Base-by-base conservation (phyloP, 179 eudicot genomes). In the Pouteria campechiana region DNA sequence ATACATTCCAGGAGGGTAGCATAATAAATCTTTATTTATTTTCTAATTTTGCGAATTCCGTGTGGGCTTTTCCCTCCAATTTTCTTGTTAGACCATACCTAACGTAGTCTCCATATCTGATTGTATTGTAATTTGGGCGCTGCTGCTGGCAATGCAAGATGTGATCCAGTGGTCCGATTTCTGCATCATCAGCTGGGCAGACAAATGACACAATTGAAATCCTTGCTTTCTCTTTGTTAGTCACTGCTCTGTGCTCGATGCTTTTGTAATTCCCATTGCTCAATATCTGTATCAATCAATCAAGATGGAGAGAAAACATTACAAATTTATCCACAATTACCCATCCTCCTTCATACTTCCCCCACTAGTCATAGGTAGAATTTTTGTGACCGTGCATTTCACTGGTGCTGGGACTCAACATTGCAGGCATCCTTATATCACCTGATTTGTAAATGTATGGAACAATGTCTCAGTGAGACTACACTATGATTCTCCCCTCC, bases 201-300 rank as follows among this genome's bases (percentile, higher is more conserved):
- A 44, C 31, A 44, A 44, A 44, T 30, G 48, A 15, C 19, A 36
- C 48, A 18, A 15, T 27, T 24, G 48, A 44, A 2, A 29, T 44
- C 48, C 48, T 44, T 29, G 48, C 36, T 25, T 9, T 17, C n/a
- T 30, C 17, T 27, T 9, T 36, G 19, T 28, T 44, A 17, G 35
- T 44, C 36, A 44, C 24, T 4, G 36, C 36, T 44, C 48, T 44
- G 5, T 29, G 48, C 11, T 44, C 48, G 5, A 44, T 44, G 48
- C 48, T 44, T 24, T 44, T 44, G 36, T 44, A 44, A 23, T 17
- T 44, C 4, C 48, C 48, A 3, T 44, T 44, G 24, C 48, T 44
- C 48, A 20, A 44, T 1, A 44, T 44, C 48, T 44, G 10, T n/a
- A n/a, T n/a, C n/a, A n/a, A n/a, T n/a, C 6, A 10, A 10, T 28